phyloP scores from a whole-genome alignment of 495 filamentous ascomycete genomes.

The Cenococcum geophilum region DNA sequence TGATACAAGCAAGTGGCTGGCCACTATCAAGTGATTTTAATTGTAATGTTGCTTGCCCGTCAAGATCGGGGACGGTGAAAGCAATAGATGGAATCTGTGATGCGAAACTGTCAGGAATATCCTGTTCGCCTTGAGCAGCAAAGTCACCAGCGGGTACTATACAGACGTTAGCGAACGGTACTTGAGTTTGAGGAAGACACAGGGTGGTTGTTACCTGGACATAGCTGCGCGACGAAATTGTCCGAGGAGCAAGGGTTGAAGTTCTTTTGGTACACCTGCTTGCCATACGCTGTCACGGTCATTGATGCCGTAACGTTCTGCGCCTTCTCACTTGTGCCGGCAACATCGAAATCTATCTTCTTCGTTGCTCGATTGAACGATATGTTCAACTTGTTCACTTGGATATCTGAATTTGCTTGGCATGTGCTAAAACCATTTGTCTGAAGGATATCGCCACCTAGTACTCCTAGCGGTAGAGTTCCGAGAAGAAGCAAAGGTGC shows the following conservation, averaged over 20 bases:
- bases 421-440: conserved; percentile 78
- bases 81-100: conserved; percentile 80
- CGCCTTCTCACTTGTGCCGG: conserved; percentile 62
- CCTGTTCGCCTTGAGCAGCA: conserved; percentile 59
- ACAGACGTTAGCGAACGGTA: neutral
- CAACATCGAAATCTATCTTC: conserved; percentile 73
- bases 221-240: conserved; percentile 65
- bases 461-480: conserved; percentile 41
- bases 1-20: conserved; percentile 68
- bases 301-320: conserved; percentile 80
- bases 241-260: conserved; percentile 74
- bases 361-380: conserved; percentile 68
- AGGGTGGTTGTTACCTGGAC: conserved; percentile 59
- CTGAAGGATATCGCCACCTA: conserved; percentile 65
- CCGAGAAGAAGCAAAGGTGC: conserved; percentile 35
- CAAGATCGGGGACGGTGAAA: conserved; percentile 85
- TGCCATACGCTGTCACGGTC: conserved; percentile 80
- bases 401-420: conserved; percentile 56
- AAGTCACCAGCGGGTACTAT: conserved; percentile 71
- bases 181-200: neutral
- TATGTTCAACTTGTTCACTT: conserved; percentile 68
- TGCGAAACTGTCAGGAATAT: conserved; percentile 63
- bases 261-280: conserved; percentile 65
- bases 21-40: conserved; percentile 57
- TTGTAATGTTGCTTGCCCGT: conserved; percentile 74